Evolutionary conservation across 1,284 basidiomycete species (phyloP), one percentile per base, ranked within the genome.

Genomic region (Cryptococcus depauperatus): DNA sequence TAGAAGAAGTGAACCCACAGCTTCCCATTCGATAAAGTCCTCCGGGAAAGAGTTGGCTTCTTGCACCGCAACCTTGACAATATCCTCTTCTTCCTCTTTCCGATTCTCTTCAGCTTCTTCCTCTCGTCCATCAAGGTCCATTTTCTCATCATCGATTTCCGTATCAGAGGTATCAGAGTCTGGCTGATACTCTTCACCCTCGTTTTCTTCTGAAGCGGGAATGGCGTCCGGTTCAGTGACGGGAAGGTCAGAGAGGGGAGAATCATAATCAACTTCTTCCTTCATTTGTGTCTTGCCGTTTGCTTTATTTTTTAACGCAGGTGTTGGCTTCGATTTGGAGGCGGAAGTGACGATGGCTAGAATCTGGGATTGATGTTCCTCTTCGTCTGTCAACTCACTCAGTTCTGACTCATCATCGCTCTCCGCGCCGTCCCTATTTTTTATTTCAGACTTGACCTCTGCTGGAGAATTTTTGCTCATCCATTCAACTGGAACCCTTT

Each of bases 21-120:
- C 60, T 57, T 74, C 71, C 73, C 74, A 74, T 47, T 73, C 73
- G 35, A 72, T 50, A 43, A 71, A 73, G 35, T 63, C 66, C 7
- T 60, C 61, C 0, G 63, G 62, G 6, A 61, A 44, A 16, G 61
- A 50, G 13, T 48, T 55, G 1, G 59, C 64, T 41, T 72, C 68
- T 46, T 62, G 60, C 8, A 55, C 51, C 5, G 59, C 59, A 7
- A 64, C 44, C 32, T 66, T 58, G 27, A 61, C 57, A 35, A 64
- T 57, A 29, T 68, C 62, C 21, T 41, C 41, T 35, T 66, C 58
- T 11, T 62, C 57, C 13, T 49, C 51, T 4, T 40, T 52, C 10
- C 44, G 52, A 28, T 39, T 48, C 26, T 52, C 46, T 21, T 50
- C 52, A 2, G 26, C 34, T 19, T 59, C 44, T 33, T 47, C 35